phyloP scores from a whole-genome alignment of 805 yeast genomes.

The Teunomyces panamensis region DNA sequence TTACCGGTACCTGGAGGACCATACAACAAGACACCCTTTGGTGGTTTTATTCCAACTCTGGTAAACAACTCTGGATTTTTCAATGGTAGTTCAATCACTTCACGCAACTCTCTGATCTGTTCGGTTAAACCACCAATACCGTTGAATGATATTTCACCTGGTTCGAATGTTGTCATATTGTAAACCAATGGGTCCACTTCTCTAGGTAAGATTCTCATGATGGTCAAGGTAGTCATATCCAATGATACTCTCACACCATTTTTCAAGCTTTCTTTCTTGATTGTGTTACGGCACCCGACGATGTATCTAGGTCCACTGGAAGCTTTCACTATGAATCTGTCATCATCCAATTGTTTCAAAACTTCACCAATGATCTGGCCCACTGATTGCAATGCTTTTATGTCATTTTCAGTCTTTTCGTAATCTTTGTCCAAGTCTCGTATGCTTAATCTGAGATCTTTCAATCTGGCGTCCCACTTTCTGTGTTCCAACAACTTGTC shows the following conservation, averaged over 20 bases:
- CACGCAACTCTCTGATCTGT: slow-evolving; percentile 94
- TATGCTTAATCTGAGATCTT: slow-evolving; percentile 77
- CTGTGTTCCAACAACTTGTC: slow-evolving; percentile 88
- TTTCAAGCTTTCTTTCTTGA: slow-evolving; percentile 75
- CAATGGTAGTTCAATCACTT: slow-evolving; percentile 94
- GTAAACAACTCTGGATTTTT: slow-evolving; percentile 95
- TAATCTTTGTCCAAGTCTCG: slow-evolving; percentile 79
- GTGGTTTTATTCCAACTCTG: slow-evolving; percentile 98
- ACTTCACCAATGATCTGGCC: slow-evolving; percentile 98
- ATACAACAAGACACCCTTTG: slow-evolving; percentile 92
- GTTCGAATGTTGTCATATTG: slow-evolving; percentile 96
- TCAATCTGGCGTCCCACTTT: slow-evolving; percentile 89
- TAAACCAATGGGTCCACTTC: slow-evolving; percentile 98
- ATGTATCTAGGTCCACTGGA: slow-evolving; percentile 96
- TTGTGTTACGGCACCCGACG: slow-evolving; percentile 94
- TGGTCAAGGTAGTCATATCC: slow-evolving; percentile 96
- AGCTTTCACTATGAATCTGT: slow-evolving; percentile 92
- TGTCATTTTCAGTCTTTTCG: slow-evolving; percentile 94
- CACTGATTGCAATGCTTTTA: slow-evolving; percentile 93
- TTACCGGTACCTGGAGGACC: slow-evolving; percentile 99
- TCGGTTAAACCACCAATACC: slow-evolving; percentile 96
- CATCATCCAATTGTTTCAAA: slow-evolving; percentile 90
- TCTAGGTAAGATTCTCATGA: slow-evolving; percentile 94
- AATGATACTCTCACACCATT: slow-evolving; percentile 96
- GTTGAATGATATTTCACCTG: slow-evolving; percentile 93